Evolutionary conservation across 73 alveolate species (phyloP).

Genomic region (Diophrys appendiculata): DNA sequence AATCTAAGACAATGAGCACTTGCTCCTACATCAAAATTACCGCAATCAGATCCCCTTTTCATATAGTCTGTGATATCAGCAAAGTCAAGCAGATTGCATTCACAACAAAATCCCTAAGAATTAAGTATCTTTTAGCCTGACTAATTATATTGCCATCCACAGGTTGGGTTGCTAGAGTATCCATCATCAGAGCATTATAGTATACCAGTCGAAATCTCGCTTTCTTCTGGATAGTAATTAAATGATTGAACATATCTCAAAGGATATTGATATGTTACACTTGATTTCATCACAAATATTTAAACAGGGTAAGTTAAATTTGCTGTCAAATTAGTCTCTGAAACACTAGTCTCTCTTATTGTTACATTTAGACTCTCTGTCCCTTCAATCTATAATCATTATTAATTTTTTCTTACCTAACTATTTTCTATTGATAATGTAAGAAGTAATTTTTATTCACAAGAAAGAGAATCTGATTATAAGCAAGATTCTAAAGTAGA

Average conservation of each 20-base stretch:
- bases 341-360: neutral
- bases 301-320: conserved; percentile 44
- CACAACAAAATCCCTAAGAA: conserved; percentile 81
- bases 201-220: conserved; percentile 29
- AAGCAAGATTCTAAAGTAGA: neutral
- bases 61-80: conserved; percentile 12
- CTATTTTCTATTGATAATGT: neutral
- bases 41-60: conserved; percentile 63
- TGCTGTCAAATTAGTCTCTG: neutral
- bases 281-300: conserved; percentile 63
- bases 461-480: neutral
- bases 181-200: conserved; percentile 65
- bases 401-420: too few relatives aligned
- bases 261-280: conserved; percentile 65
- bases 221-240: conserved; percentile 65
- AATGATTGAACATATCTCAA: conserved; percentile 64
- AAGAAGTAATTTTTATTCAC: neutral
- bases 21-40: conserved; percentile 32
- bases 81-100: conserved; percentile 50
- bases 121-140: conserved; percentile 43
- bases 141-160: conserved; percentile 58
- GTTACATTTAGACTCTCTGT: neutral
- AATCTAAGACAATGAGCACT: conserved; percentile 74
- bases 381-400: too few relatives aligned
- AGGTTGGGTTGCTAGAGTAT: conserved; percentile 48